Base-by-base conservation (phyloP, 768 basidiomycete species). In the Boletus insuetus region DNA sequence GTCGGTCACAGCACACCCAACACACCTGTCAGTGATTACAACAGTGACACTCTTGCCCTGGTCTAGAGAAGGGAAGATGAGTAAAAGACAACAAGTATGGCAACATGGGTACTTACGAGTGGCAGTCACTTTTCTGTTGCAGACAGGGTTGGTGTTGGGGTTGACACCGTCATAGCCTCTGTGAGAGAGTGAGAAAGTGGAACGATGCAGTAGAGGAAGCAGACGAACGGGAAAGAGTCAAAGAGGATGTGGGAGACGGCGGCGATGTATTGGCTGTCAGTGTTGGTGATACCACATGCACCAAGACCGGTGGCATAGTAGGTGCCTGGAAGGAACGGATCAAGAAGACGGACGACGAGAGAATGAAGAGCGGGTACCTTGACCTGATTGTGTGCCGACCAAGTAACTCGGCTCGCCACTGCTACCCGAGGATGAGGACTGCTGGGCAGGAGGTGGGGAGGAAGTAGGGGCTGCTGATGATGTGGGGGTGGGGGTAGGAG, bases 121-220 rank as follows among this genome's bases (percentile, higher is more conserved):
- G 10, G 72, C 72, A 0, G 20, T 62, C 52, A 87, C 71, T 51
- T 72, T 59, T 63, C 71, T 77, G 60, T 73, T 73, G 66, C 91
- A 93, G 51, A 93, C 68, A 34, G 91, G 89, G 74, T 94, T 91
- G 52, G 58, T 64, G 69, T 92, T 93, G 26, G 90, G 86, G 75
- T 93, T 82, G 7, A 47, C 75, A 24, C 79, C 78, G 17, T 70
- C 49, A 66, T 83, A 86, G 11, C 76, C 80, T 43, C 87, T 89
- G 43, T 8, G 17, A 35, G 14, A 51, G 39, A 41, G 22, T 53
- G 49, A 60, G 58, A 16, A 24, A 37, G 24, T 17, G 32, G 29
- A 17, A 12, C n/a, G 4, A 2, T 2, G 0, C 17, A 8, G 17
- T 3, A 14, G 41, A 11, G 49, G 24, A 24, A 45, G 19, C 29